Conservation (phyloP, 2,329 filamentous ascomycete species). For the Colletotrichum sp. region DNA sequence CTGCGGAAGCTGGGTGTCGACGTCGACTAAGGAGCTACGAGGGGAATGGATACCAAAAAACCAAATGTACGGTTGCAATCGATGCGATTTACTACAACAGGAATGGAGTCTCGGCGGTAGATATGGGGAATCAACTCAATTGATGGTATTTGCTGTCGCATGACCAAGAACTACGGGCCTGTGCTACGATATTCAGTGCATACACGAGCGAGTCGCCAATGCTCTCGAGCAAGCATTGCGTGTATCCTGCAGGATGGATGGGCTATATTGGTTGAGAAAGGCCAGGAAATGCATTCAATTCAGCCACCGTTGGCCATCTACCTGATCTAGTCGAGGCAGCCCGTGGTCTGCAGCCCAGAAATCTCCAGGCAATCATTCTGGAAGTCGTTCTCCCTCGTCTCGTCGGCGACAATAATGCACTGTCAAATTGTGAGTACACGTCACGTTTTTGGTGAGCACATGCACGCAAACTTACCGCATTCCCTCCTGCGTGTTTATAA, state of each 20-base stretch:
- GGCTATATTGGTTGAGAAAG: not conserved
- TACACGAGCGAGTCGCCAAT: not conserved
- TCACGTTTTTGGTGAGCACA: not conserved
- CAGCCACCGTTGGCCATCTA: not conserved
- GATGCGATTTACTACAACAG: not conserved
- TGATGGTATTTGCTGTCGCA: not conserved
- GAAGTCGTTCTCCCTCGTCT: not conserved
- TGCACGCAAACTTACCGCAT: not conserved
- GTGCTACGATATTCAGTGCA: not conserved
- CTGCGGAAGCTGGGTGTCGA: conserved; percentile 77
- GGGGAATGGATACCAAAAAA: not conserved
- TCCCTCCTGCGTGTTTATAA: not conserved
- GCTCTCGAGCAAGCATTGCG: not conserved
- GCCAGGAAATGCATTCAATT: not conserved
- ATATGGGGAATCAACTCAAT: not conserved
- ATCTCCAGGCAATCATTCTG: not conserved
- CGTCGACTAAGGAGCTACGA: conserved; percentile 62
- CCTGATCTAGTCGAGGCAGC: not conserved
- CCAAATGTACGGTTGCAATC: not conserved
- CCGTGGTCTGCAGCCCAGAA: not conserved
- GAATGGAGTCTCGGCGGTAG: not conserved
- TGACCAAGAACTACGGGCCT: not conserved
- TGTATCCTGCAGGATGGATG: not conserved
- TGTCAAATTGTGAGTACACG: not conserved
- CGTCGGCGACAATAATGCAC: not conserved